Conservation (phyloP, 2,329 filamentous ascomycete species). For the Aspergillus persii region DNA sequence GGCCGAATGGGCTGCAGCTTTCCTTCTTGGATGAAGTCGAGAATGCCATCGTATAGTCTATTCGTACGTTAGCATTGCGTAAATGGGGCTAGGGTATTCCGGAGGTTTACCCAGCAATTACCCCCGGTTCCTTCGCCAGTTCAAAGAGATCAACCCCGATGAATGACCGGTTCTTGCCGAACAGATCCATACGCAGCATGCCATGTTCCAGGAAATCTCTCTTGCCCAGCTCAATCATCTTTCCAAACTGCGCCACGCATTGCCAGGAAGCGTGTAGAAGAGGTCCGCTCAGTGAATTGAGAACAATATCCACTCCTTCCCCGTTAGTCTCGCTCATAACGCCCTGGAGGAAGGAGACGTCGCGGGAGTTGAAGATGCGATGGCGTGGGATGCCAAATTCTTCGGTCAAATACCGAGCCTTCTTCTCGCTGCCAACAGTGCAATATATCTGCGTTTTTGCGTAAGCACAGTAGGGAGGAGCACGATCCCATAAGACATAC, state of each 20-base stretch:
- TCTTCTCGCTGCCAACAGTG: constrained; percentile 16
- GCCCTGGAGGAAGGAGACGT: constrained; percentile 8
- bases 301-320: constrained; percentile 22
- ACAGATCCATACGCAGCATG: constrained; percentile 11
- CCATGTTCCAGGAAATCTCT: constrained; percentile 19
- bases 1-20: constrained; percentile 9
- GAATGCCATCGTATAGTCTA: background rate
- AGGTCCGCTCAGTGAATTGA: constrained; percentile 23
- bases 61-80: background rate
- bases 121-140: background rate
- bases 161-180: constrained; percentile 13
- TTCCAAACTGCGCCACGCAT: constrained; percentile 26
- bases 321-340: constrained; percentile 12
- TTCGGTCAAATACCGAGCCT: constrained; percentile 18
- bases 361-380: constrained; percentile 21
- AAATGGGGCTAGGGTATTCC: background rate
- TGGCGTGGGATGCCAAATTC: constrained; percentile 15
- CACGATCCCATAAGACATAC: background rate
- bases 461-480: background rate
- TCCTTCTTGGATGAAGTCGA: background rate
- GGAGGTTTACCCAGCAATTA: background rate
- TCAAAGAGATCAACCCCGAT: constrained; percentile 12
- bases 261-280: constrained; percentile 25
- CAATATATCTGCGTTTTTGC: constrained; percentile 10
- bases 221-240: constrained; percentile 24